Evolutionary conservation across 164 flowering plant species (phyloP), one percentile per base, ranked within the genome.

Genomic region (Vitis cinerea): DNA sequence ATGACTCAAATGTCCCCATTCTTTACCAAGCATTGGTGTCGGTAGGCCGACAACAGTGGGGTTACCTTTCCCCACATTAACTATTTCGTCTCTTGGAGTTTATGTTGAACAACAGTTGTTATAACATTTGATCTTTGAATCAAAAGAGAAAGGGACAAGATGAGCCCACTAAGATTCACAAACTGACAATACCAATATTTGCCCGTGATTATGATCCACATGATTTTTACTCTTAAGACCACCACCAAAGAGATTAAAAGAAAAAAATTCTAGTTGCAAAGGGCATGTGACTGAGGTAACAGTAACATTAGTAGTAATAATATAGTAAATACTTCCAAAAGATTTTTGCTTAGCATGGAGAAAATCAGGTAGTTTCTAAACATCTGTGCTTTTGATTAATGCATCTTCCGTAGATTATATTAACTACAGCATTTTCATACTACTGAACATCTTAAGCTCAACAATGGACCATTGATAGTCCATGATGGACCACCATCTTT

Each of bases 41-140:
- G 79, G 81, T 78, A 59, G 71, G 69, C 80, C 66, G 66, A 78
- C 79, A 72, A 61, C 65, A 53, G 15, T 7, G 67, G 64, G 64
- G 17, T 44, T 19, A 16, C 9, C 65, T 47, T 68, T 57, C 53
- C 71, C 77, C 66, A 68, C 70, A 66, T 27, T 37, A 62, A 50
- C 61, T n/a, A 29, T 17, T 54, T 15, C 3, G n/a, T 10, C 12
- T 11, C 44, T 31, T 16, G 14, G 19, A 6, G 57, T 69, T 61
- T 60, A 10, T 65, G 37, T 17, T 55, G 23, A 59, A 60, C 52
- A 50, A 27, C 71, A 65, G 72, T 57, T 75, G 74, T 67, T 67
- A 16, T 12, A 52, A 30, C 8, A 52, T 29, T 56, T 67, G 50
- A 23, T 50, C 37, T n/a, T 54, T 61, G 30, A 51, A 63, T 59